Base-by-base conservation (phyloP, 2,329 filamentous ascomycete genomes). In the Juglanconis oblonga region DNA sequence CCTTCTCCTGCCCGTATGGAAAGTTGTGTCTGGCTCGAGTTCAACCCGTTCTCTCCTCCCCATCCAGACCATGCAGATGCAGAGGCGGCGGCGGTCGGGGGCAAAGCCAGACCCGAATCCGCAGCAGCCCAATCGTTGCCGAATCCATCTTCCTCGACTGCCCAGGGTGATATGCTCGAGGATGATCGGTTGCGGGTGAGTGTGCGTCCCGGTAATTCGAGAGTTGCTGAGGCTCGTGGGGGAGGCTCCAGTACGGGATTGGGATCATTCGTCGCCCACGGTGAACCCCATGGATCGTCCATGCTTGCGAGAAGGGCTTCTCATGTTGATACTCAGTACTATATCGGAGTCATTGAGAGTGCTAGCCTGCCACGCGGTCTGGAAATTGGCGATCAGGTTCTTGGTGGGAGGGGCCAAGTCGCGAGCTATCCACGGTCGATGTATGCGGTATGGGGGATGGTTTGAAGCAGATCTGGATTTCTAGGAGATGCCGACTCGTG, bases 261-360 rank as follows among this genome's bases (percentile, higher is more conserved):
- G 56, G 59, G 51, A 36, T 64, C 62, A 17, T 69, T 71, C 61
- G 75, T 76, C 62, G 79, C 77, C 83, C 83, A 86, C 73, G 83
- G 83, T 67, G 82, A 85, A 72, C 80, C 81, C 83, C 83, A 86
- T 67, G 83, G 83, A 82, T 86, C 82, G 71, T 86, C 83, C 83
- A 86, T 86, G 64, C 69, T 74, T 71, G 67, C 71, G 73, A 67
- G 61, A 53, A 45, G 42, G 42, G 38, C 44, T 57, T 63, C 54
- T 64, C 64, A 67, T 67, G 55, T 60, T 62, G 64, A 47, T 51
- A 3, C 9, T 10, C 47, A 24, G 49, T 44, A 36, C 54, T 63
- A 61, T 58, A 55, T 36, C 1, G 42, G 44, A 48, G n/a, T 42
- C 61, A 63, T 63, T 57, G 58, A 48, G 42, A 24, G 56, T 57